These are phyloP conservation scores for Serendipita sp. DNA, from an alignment of 768 basidiomycete genomes.

Conservation along the genomic window DNA sequence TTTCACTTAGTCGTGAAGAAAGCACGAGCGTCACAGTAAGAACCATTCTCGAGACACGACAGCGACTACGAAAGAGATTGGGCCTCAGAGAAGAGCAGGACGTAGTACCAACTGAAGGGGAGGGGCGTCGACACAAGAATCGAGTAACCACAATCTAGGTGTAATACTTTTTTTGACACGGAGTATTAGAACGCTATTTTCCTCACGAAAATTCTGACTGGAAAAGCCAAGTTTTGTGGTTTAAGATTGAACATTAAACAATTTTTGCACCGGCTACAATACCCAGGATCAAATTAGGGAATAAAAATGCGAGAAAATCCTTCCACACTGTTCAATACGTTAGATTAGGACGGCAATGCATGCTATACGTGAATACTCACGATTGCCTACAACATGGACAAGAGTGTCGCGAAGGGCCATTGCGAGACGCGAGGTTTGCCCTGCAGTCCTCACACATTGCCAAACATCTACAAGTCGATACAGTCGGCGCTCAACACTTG, in stretches of 20 bases:
- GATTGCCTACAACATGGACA: constrained; percentile 48
- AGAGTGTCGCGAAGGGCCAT: constrained; percentile 39
- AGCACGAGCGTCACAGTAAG: not conserved
- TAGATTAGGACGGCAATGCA: too few species aligned
- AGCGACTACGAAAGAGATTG: not conserved
- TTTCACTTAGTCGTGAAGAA: constrained; percentile 13
- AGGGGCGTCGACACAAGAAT: not conserved
- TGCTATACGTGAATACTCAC: constrained; percentile 17
- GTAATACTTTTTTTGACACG: too few species aligned
- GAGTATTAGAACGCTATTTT: too few species aligned
- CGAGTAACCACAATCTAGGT: too few species aligned
- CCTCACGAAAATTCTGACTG: too few species aligned
- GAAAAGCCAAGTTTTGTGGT: too few species aligned
- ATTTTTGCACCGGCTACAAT: too few species aligned
- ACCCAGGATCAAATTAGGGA: constrained; percentile 22
- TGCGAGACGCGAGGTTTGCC: constrained; percentile 40
- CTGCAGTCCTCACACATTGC: constrained; percentile 52
- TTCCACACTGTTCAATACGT: constrained; percentile 23
- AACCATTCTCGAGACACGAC: not conserved
- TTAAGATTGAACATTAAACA: too few species aligned
- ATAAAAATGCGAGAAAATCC: constrained; percentile 50
- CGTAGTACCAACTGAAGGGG: not conserved
- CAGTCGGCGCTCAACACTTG: not conserved
- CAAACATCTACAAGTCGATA: constrained; percentile 22
- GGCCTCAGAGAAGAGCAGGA: not conserved